These are phyloP conservation scores for Trichoderma cornu-damae DNA, from an alignment of 2,329 filamentous ascomycete genomes.

Conservation along the genomic window DNA sequence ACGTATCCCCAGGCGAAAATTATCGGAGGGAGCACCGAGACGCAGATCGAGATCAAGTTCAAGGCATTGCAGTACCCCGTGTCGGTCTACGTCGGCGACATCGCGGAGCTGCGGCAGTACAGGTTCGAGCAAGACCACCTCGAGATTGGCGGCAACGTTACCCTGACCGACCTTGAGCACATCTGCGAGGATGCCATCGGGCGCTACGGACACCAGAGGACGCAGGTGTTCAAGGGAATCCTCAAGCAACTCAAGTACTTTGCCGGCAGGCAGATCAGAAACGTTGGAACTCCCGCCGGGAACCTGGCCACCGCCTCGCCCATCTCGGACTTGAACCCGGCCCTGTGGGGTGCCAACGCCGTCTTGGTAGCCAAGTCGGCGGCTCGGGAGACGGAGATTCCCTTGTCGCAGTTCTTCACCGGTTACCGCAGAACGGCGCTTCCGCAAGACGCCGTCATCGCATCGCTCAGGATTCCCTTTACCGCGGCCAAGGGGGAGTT, in stretches of 20 bases:
- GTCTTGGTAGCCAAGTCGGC: constrained; percentile 75
- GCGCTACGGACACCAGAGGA: constrained; percentile 65
- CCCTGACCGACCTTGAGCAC: constrained; percentile 82
- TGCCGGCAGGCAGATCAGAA: constrained; percentile 90
- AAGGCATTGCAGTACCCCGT: constrained; percentile 86
- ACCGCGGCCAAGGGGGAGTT: constrained; percentile 72
- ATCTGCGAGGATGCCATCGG: constrained; percentile 75
- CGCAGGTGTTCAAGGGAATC: constrained; percentile 84
- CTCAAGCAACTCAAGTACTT: constrained; percentile 93
- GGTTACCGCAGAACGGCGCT: constrained; percentile 84
- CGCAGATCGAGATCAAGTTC: constrained; percentile 98
- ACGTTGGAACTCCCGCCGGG: constrained; percentile 93
- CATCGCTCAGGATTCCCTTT: constrained; percentile 78
- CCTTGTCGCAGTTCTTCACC: constrained; percentile 87
- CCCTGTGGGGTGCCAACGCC: constrained; percentile 82
- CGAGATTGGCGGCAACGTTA: constrained; percentile 91
- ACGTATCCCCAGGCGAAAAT: constrained; percentile 82
- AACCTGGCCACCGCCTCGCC: constrained; percentile 93
- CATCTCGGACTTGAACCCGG: constrained; percentile 93
- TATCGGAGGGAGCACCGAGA: constrained; percentile 93
- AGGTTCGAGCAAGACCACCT: constrained; percentile 71
- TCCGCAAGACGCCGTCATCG: constrained; percentile 74
- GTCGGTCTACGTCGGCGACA: constrained; percentile 90
- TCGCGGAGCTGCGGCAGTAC: constrained; percentile 80
- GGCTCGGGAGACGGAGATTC: constrained; percentile 71